Conservation (phyloP, 495 filamentous ascomycete genomes). For the Podospora anserina region DNA sequence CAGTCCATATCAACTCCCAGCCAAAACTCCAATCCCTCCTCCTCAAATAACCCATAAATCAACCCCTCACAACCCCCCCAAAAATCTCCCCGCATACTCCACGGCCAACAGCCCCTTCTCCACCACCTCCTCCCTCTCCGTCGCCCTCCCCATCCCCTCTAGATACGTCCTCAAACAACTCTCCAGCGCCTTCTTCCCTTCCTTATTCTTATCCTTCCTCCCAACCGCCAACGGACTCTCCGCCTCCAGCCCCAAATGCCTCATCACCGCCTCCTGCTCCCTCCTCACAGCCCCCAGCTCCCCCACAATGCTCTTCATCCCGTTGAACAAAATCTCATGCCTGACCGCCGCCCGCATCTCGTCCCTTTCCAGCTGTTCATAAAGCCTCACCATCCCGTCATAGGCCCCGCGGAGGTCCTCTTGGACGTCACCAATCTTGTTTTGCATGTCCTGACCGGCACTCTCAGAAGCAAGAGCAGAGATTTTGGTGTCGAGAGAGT, state of each 20-base stretch:
- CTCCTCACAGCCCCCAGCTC: slow-evolving; percentile 13
- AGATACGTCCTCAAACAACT: slow-evolving; percentile 18
- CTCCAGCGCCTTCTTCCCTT: slow-evolving; percentile 24
- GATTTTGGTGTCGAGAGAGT: slow-evolving; percentile 12
- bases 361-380: slow-evolving; percentile 11
- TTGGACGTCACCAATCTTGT: background rate
- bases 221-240: background rate
- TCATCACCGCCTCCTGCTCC: slow-evolving; percentile 2
- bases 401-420: slow-evolving; percentile 3
- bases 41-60: background rate
- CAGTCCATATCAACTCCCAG: background rate
- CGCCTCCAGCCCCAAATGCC: background rate
- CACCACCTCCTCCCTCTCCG: slow-evolving; percentile 15
- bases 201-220: background rate
- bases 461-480: background rate
- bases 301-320: slow-evolving; percentile 19
- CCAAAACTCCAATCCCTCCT: background rate
- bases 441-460: background rate
- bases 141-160: slow-evolving; percentile 22
- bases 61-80: slow-evolving; percentile 19
- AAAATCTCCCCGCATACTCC: slow-evolving; percentile 29
- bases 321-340: slow-evolving; percentile 25
- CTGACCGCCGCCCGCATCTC: slow-evolving; percentile 18
- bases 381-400: slow-evolving; percentile 13
- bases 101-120: slow-evolving; percentile 20